phyloP scores from a whole-genome alignment of 73 alveolate species.

The Symbiodinium pilosum region DNA sequence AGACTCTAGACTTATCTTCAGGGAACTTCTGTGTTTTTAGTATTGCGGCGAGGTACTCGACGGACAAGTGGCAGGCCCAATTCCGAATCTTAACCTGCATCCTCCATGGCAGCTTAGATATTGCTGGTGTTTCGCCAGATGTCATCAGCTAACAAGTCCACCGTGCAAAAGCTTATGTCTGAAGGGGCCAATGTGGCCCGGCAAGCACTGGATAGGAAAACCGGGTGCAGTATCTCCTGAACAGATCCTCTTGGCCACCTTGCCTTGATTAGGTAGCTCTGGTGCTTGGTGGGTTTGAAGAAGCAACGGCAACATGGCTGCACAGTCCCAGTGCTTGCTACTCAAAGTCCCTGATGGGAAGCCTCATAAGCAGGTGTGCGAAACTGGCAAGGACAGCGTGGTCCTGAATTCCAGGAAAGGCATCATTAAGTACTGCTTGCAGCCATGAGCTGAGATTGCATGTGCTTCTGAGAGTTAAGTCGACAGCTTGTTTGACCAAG shows the following conservation, averaged over 20 bases:
- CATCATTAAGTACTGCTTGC: conserved; percentile 79
- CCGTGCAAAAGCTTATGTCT: conserved; percentile 43
- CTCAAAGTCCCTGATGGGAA: no score
- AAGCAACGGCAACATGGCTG: conserved; percentile 48
- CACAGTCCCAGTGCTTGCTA: background rate
- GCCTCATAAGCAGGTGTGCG: conserved; percentile 40
- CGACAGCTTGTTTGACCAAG: background rate
- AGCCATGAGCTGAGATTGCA: background rate
- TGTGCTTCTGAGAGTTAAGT: background rate
- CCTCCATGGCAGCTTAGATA: background rate
- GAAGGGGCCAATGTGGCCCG: conserved; percentile 50
- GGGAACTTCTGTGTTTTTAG: background rate
- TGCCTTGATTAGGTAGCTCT: conserved; percentile 30
- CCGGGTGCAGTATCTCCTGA: no score
- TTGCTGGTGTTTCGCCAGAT: background rate
- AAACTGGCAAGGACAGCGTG: conserved; percentile 61
- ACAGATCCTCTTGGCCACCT: background rate
- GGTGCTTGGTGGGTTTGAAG: conserved; percentile 76
- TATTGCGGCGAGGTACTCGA: background rate
- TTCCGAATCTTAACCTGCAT: no score
- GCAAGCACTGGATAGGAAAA: background rate
- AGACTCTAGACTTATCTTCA: no score
- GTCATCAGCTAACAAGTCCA: conserved; percentile 51
- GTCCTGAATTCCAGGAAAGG: conserved; percentile 83
- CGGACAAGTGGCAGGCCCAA: background rate